Evolutionary conservation across 2,329 filamentous ascomycete genomes (phyloP), one percentile per base, ranked within the genome.

Genomic region (Colletotrichum cordylinicola): DNA sequence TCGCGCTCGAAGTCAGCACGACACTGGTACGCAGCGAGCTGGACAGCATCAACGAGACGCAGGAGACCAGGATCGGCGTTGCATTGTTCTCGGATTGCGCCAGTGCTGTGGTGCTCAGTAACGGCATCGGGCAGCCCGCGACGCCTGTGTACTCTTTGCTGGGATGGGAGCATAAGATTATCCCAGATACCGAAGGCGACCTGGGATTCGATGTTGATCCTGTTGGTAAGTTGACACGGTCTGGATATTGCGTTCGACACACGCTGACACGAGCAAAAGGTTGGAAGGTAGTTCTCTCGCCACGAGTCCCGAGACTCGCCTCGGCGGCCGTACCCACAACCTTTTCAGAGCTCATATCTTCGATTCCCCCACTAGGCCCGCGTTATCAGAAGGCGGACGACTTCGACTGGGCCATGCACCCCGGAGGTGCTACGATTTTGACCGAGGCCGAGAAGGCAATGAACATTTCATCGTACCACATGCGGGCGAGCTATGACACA

Each of bases 331-430:
- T 94, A 10, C 82, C 83, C 3, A 88, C 90, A 5, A 87, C 90
- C 6, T 94, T 93, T 79, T 79, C 84, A 18, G 86, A 90, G 31
- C 86, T 94, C 16, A 80, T 93, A 37, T 83, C 87, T 8, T 87
- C 87, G 9, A 81, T 90, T 27, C 84, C 86, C 2, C 77, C 84
- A 1, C 82, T 91, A 4, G 89, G 90, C 1, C 80, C 82, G 7
- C 79, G 82, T 9, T 89, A 89, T 79, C 80, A 82, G n/a, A 78
- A 81, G 0, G 86, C 92, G 0, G 82, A 86, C 0, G 90, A 93
- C 75, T 94, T 94, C 78, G 93, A 95, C 85, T 95, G 93, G 93
- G 93, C 93, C 1, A 89, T 95, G 81, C 93, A 95, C 79, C 93
- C 93, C 0, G 93, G 93, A 6, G 93, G 93, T 21, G 87, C 91